These are phyloP conservation scores for Gastrodia elata DNA, from an alignment of 106 monocot species.

Conservation along the genomic window DNA sequence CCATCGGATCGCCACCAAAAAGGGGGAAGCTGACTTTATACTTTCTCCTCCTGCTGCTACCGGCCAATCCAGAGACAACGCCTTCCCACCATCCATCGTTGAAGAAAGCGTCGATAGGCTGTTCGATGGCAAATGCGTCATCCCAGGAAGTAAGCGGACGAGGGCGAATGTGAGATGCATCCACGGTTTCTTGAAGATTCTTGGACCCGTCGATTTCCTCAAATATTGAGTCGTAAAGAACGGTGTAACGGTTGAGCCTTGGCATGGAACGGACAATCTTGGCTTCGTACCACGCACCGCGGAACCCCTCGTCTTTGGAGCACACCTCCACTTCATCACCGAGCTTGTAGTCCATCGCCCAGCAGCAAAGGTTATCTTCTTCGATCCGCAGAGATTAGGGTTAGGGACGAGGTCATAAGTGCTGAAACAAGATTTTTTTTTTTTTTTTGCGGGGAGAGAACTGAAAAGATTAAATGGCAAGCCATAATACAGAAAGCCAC, in stretches of 20 bases:
- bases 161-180: conserved; percentile 25
- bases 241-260: conserved; percentile 17
- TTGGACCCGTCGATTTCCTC: conserved; percentile 6
- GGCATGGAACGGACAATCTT: conserved; percentile 13
- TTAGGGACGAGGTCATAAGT: background rate
- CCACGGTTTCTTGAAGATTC: conserved; percentile 27
- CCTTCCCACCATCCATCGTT: conserved; percentile 68
- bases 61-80: conserved; percentile 8
- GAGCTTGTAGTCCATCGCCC: conserved; percentile 11
- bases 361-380: background rate
- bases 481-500: too few relatives aligned
- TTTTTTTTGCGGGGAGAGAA: background rate
- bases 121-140: conserved; percentile 12
- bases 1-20: conserved; percentile 8
- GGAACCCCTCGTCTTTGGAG: conserved; percentile 32
- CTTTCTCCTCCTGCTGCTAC: background rate
- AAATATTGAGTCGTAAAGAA: conserved; percentile 31
- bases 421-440: too few relatives aligned
- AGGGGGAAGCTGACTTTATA: conserved; percentile 5
- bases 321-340: conserved; percentile 43
- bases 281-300: conserved; percentile 45
- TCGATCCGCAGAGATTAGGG: background rate
- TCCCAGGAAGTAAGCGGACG: conserved; percentile 10
- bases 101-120: conserved; percentile 42
- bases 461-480: too few relatives aligned